Conservation (phyloP, 106 monocot genomes). For the Apostasia shenzhenica region DNA sequence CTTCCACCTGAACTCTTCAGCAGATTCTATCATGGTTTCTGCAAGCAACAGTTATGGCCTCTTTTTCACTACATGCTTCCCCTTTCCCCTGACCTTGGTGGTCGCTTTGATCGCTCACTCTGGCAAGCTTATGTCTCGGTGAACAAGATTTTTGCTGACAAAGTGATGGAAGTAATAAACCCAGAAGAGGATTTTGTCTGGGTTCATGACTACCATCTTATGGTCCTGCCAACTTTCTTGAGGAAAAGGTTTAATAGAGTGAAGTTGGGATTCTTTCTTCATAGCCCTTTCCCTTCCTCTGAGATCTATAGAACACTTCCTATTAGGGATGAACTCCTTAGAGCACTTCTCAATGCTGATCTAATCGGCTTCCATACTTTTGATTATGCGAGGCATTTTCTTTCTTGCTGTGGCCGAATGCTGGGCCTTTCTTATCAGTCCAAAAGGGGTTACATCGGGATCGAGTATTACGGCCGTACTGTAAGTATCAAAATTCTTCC, state of each 20-base stretch:
- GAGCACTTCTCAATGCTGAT: slow-evolving; percentile 46
- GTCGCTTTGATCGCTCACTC: slow-evolving; percentile 41
- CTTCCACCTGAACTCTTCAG: slow-evolving; percentile 34
- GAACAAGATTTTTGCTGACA: slow-evolving; percentile 54
- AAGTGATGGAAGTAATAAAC: slow-evolving; percentile 50
- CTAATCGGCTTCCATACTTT: slow-evolving; percentile 51
- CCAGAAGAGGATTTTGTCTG: slow-evolving; percentile 48
- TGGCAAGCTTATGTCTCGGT: slow-evolving; percentile 58
- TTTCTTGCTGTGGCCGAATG: slow-evolving; percentile 53
- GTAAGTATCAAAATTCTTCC: slow-evolving; percentile 56
- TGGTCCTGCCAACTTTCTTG: slow-evolving; percentile 43
- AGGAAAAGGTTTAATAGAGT: slow-evolving; percentile 46
- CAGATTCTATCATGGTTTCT: slow-evolving; percentile 53
- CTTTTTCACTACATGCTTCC: slow-evolving; percentile 53
- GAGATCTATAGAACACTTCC: slow-evolving; percentile 52
- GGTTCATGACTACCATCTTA: slow-evolving; percentile 55
- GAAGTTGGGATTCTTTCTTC: slow-evolving; percentile 53
- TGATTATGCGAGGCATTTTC: slow-evolving; percentile 53
- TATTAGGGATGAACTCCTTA: slow-evolving; percentile 44
- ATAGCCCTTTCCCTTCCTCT: slow-evolving; percentile 47
- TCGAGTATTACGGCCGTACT: slow-evolving; percentile 48
- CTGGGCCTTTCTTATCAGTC: slow-evolving; percentile 46
- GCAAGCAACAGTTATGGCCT: slow-evolving; percentile 51
- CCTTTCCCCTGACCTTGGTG: slow-evolving; percentile 36
- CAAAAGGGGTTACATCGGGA: slow-evolving; percentile 44